These are phyloP conservation scores for Nemania bipapillata DNA, from an alignment of 2,329 filamentous ascomycete genomes.

Conservation along the genomic window DNA sequence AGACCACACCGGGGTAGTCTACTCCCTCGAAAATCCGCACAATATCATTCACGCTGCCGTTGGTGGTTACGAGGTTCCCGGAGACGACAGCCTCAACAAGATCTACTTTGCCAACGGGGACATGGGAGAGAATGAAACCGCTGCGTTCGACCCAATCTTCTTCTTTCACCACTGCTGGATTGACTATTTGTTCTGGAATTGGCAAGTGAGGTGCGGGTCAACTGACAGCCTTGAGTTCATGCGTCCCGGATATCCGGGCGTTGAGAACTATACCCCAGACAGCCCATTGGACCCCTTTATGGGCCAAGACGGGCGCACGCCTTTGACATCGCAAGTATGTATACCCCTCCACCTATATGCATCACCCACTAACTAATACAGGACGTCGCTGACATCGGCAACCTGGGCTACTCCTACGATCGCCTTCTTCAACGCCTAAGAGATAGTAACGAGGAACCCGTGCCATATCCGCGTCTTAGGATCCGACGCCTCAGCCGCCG, in stretches of 20 bases:
- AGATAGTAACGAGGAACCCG: not conserved
- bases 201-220: conserved; percentile 21
- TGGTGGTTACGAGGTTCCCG: conserved; percentile 19
- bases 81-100: conserved; percentile 16
- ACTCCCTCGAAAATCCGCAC: conserved; percentile 19
- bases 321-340: conserved; percentile 17
- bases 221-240: not conserved
- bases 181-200: conserved; percentile 25
- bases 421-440: not conserved
- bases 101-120: conserved; percentile 26
- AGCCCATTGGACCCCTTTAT: conserved; percentile 25
- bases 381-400: conserved; percentile 19
- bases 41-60: conserved; percentile 27
- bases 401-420: conserved; percentile 22
- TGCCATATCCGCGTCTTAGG: conserved; percentile 5
- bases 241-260: conserved; percentile 7
- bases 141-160: conserved; percentile 25
- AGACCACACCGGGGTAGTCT: not conserved
- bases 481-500: conserved; percentile 19
- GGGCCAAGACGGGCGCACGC: not conserved
- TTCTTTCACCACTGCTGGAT: conserved; percentile 26
- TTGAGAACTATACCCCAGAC: conserved; percentile 15
- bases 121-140: conserved; percentile 29
- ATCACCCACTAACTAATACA: not conserved
- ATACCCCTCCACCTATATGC: not conserved